Percentiles rank a stretch among this genome's conserved stretches.
Evolutionary conservation across 257 asterid species (phyloP).

Genomic region (Ehretia macrophylla): DNA sequence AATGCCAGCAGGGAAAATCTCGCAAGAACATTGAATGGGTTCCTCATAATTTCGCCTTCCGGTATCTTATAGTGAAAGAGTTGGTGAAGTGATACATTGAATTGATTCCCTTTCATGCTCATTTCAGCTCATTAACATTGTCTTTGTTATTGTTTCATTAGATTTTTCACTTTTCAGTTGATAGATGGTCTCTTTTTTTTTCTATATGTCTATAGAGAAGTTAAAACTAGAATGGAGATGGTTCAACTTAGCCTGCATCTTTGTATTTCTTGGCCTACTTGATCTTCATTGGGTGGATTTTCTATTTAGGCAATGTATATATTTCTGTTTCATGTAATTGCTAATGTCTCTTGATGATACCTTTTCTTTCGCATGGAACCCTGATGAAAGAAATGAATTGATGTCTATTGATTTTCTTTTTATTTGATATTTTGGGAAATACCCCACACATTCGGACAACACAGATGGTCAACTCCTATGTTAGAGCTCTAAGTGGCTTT

Average conservation of each 20-base stretch:
- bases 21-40: slow-evolving; percentile 76
- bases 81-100: slow-evolving; percentile 44
- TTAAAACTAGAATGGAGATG: not conserved
- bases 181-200: not conserved
- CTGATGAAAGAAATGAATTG: no score
- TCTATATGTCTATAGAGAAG: not conserved
- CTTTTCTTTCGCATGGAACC: no score
- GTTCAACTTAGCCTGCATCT: not conserved
- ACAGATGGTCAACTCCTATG: no score
- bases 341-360: no score
- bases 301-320: not conserved
- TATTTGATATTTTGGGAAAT: no score
- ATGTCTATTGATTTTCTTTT: no score
- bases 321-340: not conserved
- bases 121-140: not conserved
- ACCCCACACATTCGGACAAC: no score
- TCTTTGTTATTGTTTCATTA: not conserved
- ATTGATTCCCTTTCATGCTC: not conserved
- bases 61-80: slow-evolving; percentile 82
- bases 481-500: no score
- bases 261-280: not conserved
- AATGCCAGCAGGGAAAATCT: slow-evolving; percentile 52
- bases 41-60: slow-evolving; percentile 73
- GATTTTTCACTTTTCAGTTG: not conserved
- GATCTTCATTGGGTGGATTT: not conserved